Evolutionary conservation across 2,329 filamentous ascomycete species (phyloP), one percentile per base, ranked within the genome.

Genomic region (Aspergillus sp.): DNA sequence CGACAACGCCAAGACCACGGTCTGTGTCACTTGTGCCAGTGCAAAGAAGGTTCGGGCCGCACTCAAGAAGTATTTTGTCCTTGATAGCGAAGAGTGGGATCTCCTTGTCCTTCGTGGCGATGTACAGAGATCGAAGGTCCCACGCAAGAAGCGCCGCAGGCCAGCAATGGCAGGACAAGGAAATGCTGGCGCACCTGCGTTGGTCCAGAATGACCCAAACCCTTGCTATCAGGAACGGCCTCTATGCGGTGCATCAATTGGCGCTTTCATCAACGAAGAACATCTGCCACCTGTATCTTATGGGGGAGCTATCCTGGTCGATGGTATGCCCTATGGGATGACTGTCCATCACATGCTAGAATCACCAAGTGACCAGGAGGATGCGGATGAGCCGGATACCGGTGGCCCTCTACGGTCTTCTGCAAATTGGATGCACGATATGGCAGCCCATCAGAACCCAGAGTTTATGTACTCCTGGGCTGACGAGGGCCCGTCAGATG

Each of bases 301-400:
- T 66, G 94, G 94, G 11, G 94, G 94, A 8, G 83, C 96, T 3
- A 87, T 98, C 42, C 80, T 95, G 32, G 87, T 98, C 1, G 92
- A 98, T 71, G 87, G 90, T 58, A 88, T 90, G 73, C 86, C 91
- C 0, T 95, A 92, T 70, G 94, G 94, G 11, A 95, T 98, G 91
- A 97, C 92, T 21, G 94, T 98, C 0, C 94, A 98, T 71, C 94
- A 98, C 75, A 94, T 98, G 87, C 85, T 98, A 2, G 94, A 97
- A 68, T 78, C 80, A 11, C 80, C 84, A 10, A 84, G 83, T 60
- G 82, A 84, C 48, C 82, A 84, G 47, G 83, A 85, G 13, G 79
- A 78, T 8, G 74, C 76, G 15, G 72, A 75, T 1, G 73, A 77
- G 15, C 70, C 76, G n/a, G 67, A 73, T 47, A 66, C 66, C 15